Evolutionary conservation across 495 filamentous ascomycete genomes (phyloP), one percentile per base, ranked within the genome.

Genomic region (Letharia lupina): DNA sequence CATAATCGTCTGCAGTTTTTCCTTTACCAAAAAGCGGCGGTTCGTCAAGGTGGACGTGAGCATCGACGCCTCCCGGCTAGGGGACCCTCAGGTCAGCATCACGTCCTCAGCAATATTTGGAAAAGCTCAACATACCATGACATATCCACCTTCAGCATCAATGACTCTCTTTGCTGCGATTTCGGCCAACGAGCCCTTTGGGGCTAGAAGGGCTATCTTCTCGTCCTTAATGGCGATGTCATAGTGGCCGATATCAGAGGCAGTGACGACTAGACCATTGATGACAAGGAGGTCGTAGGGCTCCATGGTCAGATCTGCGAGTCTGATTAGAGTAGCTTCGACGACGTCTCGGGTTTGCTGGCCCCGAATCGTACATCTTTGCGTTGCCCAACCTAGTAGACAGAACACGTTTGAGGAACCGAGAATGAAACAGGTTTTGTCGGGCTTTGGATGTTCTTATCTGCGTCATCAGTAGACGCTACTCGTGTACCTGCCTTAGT

Each of bases 201-300:
- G 72, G 35, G 73, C 75, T 15, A 84, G 67, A 40, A 80, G 75
- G 15, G 69, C 74, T 66, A 84, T 80, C 72, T 82, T 84, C 45
- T 80, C 82, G 73, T 78, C 73, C 60, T 76, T 79, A 68, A 84
- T 75, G 62, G 76, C 82, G 66, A 86, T 80, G 70, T 86, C 82
- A 62, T 71, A 75, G 39, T 78, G 69, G 61, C 74, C 72, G 18
- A 78, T 70, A 62, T 83, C 78, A 3, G 74, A 71, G 11, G 79
- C 78, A 4, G 82, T 83, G n/a, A 80, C 79, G 2, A 80, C 77
- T 4, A 79, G 59, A 41, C 80, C 80, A 63, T 83, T 81, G 48
- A 78, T 63, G 63, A 83, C 75, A 33, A 81, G 64, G 20, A 80
- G 72, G 61, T 82, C 79, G 52, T 61, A 50, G 31, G 45, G 42